A percentile compares a stretch with the other conserved stretches of the same genome.
phyloP scores from a whole-genome alignment of 345 rosid genomes.

The Syzygium jambos region DNA sequence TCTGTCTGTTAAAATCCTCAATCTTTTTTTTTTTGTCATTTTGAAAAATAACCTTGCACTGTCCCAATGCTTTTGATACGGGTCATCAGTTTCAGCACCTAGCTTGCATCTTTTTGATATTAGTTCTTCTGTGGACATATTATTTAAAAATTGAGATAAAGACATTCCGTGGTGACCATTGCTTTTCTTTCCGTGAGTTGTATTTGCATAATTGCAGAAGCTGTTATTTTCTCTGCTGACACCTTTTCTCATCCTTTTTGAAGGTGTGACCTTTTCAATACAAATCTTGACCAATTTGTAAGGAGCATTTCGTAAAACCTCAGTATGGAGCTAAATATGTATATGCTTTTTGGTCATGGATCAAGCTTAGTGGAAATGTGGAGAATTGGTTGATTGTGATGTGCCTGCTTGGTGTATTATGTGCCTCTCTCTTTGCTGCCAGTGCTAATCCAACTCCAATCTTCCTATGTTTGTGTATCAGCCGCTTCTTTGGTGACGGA shows the following conservation, averaged over 20 bases:
- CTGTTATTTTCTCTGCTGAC: background rate
- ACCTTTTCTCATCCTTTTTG: background rate
- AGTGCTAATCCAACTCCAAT: background rate
- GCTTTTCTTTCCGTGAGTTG: background rate
- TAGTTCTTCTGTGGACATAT: background rate
- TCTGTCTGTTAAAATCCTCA: background rate
- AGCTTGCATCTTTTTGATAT: background rate
- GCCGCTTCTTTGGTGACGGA: background rate
- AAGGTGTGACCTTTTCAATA: slow-evolving; percentile 59
- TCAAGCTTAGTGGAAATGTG: background rate
- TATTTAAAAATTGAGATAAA: background rate
- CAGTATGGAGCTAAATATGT: background rate
- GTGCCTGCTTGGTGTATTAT: background rate
- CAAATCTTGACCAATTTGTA: slow-evolving; percentile 56
- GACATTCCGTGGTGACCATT: background rate
- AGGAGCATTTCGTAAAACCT: slow-evolving; percentile 58
- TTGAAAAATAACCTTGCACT: background rate
- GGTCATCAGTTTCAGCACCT: background rate
- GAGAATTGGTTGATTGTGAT: background rate
- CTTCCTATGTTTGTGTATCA: background rate
- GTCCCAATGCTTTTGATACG: background rate
- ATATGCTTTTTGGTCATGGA: background rate
- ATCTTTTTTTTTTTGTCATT: background rate
- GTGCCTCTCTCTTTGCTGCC: background rate
- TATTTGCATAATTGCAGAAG: background rate